These are phyloP conservation scores for Chlorella ohadii DNA, from an alignment of 139 green algal genomes.

Conservation along the genomic window DNA sequence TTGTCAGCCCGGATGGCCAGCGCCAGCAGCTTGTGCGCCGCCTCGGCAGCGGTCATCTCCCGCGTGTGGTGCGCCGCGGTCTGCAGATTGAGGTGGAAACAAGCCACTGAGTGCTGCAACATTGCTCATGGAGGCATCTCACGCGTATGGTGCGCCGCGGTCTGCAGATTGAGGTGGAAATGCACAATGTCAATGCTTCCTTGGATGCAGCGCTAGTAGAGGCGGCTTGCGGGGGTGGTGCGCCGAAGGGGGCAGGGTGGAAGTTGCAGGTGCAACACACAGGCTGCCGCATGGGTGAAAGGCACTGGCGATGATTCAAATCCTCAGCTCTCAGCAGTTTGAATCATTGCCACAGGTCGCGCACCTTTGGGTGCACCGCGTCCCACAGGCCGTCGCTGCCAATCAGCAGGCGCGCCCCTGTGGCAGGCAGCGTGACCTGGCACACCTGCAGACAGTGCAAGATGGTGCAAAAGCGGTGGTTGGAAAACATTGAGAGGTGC, in stretches of 20 bases:
- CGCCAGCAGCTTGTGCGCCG: slow-evolving; percentile 60
- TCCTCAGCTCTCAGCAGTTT: too few species aligned
- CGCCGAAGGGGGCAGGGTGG: too few species aligned
- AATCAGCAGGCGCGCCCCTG: slow-evolving; percentile 86
- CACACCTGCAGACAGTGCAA: slow-evolving; percentile 13
- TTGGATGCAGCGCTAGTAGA: too few species aligned
- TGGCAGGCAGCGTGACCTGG: slow-evolving; percentile 75
- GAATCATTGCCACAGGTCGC: too few species aligned
- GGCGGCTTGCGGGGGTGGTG: slow-evolving; percentile 59
- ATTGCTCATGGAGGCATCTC: too few species aligned
- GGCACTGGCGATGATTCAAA: too few species aligned
- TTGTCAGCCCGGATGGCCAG: slow-evolving; percentile 57
- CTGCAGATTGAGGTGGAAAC: neutral
- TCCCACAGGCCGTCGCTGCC: slow-evolving; percentile 95
- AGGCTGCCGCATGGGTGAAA: too few species aligned
- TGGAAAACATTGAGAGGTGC: too few species aligned
- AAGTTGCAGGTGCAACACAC: too few species aligned
- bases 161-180: neutral
- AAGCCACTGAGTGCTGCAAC: too few species aligned
- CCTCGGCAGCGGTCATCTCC: slow-evolving; percentile 56
- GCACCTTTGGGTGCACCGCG: slow-evolving; percentile 68
- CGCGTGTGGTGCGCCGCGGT: slow-evolving; percentile 58
- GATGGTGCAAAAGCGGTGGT: too few species aligned
- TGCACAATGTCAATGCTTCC: too few species aligned
- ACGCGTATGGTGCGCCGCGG: slow-evolving; percentile 55